Conservation (phyloP, 306 rosid genomes). For the Rosa chinensis region DNA sequence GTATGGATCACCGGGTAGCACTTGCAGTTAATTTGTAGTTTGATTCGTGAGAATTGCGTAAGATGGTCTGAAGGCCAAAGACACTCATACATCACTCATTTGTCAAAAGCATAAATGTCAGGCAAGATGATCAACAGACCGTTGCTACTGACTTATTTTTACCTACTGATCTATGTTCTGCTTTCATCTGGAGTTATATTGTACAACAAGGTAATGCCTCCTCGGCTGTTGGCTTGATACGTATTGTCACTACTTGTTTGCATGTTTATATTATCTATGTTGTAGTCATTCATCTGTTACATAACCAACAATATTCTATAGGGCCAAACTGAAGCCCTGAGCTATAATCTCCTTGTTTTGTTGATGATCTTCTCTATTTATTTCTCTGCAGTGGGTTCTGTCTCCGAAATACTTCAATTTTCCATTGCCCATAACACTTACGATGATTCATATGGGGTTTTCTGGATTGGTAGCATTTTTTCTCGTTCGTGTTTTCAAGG, state of each 20-base stretch:
- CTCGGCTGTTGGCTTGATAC: not conserved
- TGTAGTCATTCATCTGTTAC: not conserved
- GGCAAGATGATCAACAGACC: constrained; percentile 69
- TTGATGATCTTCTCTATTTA: not conserved
- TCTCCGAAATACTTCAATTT: constrained; percentile 92
- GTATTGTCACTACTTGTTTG: not conserved
- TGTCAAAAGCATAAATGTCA: not conserved
- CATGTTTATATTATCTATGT: not conserved
- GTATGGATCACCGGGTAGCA: not conserved
- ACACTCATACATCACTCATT: not conserved
- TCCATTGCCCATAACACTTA: constrained; percentile 88
- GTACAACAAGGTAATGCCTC: constrained; percentile 77
- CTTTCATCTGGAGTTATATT: constrained; percentile 92
- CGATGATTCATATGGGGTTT: constrained; percentile 98
- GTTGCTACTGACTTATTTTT: constrained; percentile 75
- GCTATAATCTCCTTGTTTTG: not conserved
- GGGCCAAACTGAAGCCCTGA: not conserved
- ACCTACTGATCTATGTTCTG: constrained; percentile 72
- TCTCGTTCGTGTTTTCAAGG: constrained; percentile 93
- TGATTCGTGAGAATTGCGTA: constrained; percentile 1
- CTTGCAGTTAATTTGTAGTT: not conserved
- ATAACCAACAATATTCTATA: not conserved
- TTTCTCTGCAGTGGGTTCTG: constrained; percentile 82
- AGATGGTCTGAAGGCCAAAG: constrained; percentile 16
- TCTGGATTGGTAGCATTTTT: constrained; percentile 88